Base-by-base conservation (phyloP, 306 rosid genomes). In the Notholithocarpus densiflorus region DNA sequence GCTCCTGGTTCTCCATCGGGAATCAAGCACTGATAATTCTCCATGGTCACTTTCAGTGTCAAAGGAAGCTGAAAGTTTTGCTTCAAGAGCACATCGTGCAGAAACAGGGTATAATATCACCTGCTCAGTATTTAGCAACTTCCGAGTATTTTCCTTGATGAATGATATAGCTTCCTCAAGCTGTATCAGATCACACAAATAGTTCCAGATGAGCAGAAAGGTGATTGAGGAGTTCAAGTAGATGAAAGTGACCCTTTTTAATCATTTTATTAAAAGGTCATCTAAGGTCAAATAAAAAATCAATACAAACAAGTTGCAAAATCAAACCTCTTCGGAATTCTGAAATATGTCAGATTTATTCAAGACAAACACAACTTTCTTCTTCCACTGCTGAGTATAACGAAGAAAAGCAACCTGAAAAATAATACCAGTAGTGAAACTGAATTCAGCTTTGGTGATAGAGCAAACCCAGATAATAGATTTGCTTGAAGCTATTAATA, bases 341-440 rank as follows among this genome's bases (percentile, higher is more conserved):
- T 76, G 97, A 84, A 92, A 95, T 74, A 92, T 89, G 88, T 95
- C 98, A 84, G 93, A 85, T 84, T 95, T 95, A 82, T 95, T 95
- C 91, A 95, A 81, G 78, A 95, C 93, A 73, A 95, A 95, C 72
- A 95, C 97, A 57, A 91, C 98, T 89, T 91, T 95, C 87, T 95
- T 95, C 85, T 91, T 95, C 98, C 98, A 95, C 75, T 95, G 98
- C 82, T 92, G 98, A 66, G 93, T 92, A 86, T 95, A 95, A 37
- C 87, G 95, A 82, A 95, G 98, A 87, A 95, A 95, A 71, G 77
- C 71, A 82, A 95, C 90, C 98, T 95, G 92, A 83, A 91, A 81
- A 6, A 72, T 57, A 68, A 31, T 24, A 62, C 37, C 65, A 80
- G 59, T 1, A 72, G 55, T 27, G 20, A 75, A 57, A 75, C 45